These are phyloP conservation scores for Aspergillus carbonarius DNA, from an alignment of 2,329 filamentous ascomycete species.

Conservation along the genomic window DNA sequence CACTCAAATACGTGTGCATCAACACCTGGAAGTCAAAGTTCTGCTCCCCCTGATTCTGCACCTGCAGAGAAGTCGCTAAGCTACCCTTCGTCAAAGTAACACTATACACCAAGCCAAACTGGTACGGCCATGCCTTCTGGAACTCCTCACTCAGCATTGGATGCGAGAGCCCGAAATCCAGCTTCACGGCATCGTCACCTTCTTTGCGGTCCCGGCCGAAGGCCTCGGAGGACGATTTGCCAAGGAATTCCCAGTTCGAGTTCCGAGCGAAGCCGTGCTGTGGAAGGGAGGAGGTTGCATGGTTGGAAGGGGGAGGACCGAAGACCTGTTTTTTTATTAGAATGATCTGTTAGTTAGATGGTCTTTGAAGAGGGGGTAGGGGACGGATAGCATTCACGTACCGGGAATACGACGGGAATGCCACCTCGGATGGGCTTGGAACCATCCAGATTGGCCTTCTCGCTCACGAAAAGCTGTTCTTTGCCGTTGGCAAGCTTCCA, in stretches of 20 bases:
- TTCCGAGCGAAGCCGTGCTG: conserved; percentile 95
- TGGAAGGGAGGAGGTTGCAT: conserved; percentile 74
- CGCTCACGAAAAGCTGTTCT: conserved; percentile 85
- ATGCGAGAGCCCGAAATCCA: conserved; percentile 88
- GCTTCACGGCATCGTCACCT: conserved; percentile 72
- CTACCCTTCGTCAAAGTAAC: conserved; percentile 76
- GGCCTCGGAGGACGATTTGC: conserved; percentile 71
- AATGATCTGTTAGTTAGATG: background rate
- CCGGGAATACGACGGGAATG: conserved; percentile 89
- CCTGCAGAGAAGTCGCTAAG: conserved; percentile 77
- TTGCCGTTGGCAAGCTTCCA: conserved; percentile 80
- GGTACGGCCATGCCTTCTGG: conserved; percentile 75
- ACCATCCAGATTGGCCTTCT: conserved; percentile 77
- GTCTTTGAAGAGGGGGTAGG: background rate
- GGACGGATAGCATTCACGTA: conserved; percentile 51
- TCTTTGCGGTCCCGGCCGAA: conserved; percentile 42
- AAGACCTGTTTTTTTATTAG: conserved; percentile 65
- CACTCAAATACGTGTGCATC: conserved; percentile 83
- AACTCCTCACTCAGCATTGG: conserved; percentile 67
- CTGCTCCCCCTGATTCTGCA: conserved; percentile 80
- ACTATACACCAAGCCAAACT: conserved; percentile 89
- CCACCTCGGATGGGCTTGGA: conserved; percentile 87
- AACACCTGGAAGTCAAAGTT: conserved; percentile 89
- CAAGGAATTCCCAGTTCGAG: conserved; percentile 86
- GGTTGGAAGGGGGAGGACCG: conserved; percentile 73